Conservation (phyloP, 2,329 filamentous ascomycete species). For the Ophiocordyceps sinensis region DNA sequence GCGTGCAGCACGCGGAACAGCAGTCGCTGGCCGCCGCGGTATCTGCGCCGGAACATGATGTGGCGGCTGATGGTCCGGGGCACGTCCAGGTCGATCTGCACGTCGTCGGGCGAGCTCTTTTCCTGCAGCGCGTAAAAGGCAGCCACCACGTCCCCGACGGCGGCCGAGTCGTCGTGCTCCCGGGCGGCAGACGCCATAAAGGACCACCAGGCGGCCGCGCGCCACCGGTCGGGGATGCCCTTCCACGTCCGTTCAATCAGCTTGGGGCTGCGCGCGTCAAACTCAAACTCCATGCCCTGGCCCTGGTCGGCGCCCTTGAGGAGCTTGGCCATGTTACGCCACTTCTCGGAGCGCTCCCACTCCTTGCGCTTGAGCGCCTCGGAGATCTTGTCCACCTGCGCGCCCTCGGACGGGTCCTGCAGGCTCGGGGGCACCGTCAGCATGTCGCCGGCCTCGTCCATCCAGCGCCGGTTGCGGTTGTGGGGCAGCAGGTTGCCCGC, state of each 20-base stretch:
- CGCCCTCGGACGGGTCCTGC: conserved; percentile 40
- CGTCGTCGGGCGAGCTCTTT: conserved; percentile 70
- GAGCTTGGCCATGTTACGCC: conserved; percentile 50
- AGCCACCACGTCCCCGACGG: conserved; percentile 57
- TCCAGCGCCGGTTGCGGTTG: conserved; percentile 44
- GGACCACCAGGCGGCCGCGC: conserved; percentile 84
- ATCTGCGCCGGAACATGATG: conserved; percentile 91
- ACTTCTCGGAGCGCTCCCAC: conserved; percentile 48
- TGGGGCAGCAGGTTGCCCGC: conserved; percentile 45
- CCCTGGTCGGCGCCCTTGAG: conserved; percentile 36
- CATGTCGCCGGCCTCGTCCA: conserved; percentile 55
- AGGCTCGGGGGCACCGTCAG: conserved; percentile 44
- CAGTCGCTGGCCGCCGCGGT: conserved; percentile 80
- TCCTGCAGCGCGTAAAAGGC: conserved; percentile 61
- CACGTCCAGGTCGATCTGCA: conserved; percentile 95
- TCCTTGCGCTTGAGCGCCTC: conserved; percentile 49
- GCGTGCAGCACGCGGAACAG: conserved; percentile 88
- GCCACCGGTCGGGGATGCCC: conserved; percentile 92
- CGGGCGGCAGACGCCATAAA: conserved; percentile 71
- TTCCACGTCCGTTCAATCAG: conserved; percentile 92
- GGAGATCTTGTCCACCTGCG: conserved; percentile 33
- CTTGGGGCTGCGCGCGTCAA: conserved; percentile 71
- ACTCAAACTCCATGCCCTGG: conserved; percentile 54
- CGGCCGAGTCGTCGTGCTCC: conserved; percentile 40
- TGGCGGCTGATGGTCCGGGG: conserved; percentile 88